phyloP scores from a whole-genome alignment of 2,329 filamentous ascomycete species.

The Ilyonectria mors-panacis region DNA sequence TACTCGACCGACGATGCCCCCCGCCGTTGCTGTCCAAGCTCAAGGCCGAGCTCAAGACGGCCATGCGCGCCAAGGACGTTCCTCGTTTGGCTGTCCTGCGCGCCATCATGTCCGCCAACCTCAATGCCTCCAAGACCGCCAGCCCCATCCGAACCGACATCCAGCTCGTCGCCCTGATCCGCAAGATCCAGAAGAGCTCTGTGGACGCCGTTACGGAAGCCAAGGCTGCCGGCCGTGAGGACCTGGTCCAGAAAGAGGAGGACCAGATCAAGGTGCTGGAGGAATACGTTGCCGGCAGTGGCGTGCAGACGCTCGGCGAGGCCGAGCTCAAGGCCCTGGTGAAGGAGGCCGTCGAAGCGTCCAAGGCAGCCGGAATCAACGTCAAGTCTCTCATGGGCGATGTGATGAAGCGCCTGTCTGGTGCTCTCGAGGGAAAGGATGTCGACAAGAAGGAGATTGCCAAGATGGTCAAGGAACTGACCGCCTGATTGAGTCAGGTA shows the following conservation, averaged over 20 bases:
- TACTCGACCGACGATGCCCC: conserved; percentile 55
- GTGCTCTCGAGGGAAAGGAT: conserved; percentile 72
- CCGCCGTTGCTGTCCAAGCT: conserved; percentile 68
- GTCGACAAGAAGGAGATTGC: conserved; percentile 75
- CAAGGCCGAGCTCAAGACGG: conserved; percentile 74
- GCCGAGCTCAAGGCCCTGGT: conserved; percentile 72
- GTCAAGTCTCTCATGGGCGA: conserved; percentile 69
- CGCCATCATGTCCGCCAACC: conserved; percentile 76
- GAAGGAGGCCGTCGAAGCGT: conserved; percentile 64
- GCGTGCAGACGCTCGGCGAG: conserved; percentile 70
- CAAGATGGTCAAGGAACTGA: conserved; percentile 71
- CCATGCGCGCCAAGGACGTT: conserved; percentile 76
- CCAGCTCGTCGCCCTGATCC: conserved; percentile 77
- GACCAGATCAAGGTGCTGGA: conserved; percentile 75
- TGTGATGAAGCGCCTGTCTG: conserved; percentile 74
- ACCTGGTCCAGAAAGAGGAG: conserved; percentile 80
- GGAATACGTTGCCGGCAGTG: conserved; percentile 73
- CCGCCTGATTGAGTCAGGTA: conserved; percentile 27
- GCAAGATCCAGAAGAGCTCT: conserved; percentile 72
- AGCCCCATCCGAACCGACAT: conserved; percentile 79
- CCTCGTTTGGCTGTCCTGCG: conserved; percentile 79
- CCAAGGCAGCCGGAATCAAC: conserved; percentile 62
- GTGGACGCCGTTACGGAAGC: conserved; percentile 76
- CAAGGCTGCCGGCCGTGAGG: conserved; percentile 72
- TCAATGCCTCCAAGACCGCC: conserved; percentile 82